phyloP scores from a whole-genome alignment of 805 yeast genomes.

The Myxozyma melibiosi region DNA sequence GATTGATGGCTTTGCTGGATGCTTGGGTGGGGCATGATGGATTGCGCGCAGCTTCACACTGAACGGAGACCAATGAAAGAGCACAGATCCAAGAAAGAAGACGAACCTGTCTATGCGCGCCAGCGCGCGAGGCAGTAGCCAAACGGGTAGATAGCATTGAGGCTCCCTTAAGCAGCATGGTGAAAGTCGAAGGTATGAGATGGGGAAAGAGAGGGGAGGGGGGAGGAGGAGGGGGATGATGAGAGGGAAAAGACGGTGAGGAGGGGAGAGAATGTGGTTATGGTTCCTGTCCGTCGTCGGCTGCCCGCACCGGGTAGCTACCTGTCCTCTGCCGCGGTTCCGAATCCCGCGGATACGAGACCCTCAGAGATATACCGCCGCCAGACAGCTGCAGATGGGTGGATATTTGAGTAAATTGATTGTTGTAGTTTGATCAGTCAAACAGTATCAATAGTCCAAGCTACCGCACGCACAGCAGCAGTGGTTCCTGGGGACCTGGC shows the following conservation, averaged over 20 bases:
- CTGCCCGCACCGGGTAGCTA: background rate
- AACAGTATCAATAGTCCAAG: no score
- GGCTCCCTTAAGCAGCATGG: slow-evolving; percentile 18
- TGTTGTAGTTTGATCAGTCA: background rate
- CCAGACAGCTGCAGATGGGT: background rate
- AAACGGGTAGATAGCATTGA: slow-evolving; percentile 15
- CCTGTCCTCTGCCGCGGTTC: background rate
- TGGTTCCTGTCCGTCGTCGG: slow-evolving; percentile 4
- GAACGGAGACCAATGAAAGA: background rate
- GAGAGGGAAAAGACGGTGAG: background rate
- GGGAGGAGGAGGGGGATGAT: background rate
- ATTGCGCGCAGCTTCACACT: background rate
- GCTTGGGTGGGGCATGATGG: background rate
- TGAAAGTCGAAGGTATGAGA: background rate
- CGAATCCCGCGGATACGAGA: background rate
- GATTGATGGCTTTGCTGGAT: background rate
- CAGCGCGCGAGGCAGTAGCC: slow-evolving; percentile 32
- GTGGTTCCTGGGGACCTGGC: no score
- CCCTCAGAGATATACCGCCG: background rate
- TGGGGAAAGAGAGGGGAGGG: background rate
- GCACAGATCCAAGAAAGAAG: background rate
- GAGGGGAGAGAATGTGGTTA: background rate
- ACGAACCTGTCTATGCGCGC: slow-evolving; percentile 32
- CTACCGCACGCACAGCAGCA: no score
- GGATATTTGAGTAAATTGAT: background rate